Percentiles rank a stretch among this genome's conserved stretches.
phyloP scores from a whole-genome alignment of 495 filamentous ascomycete genomes.

The Tetracladium marchalianum region DNA sequence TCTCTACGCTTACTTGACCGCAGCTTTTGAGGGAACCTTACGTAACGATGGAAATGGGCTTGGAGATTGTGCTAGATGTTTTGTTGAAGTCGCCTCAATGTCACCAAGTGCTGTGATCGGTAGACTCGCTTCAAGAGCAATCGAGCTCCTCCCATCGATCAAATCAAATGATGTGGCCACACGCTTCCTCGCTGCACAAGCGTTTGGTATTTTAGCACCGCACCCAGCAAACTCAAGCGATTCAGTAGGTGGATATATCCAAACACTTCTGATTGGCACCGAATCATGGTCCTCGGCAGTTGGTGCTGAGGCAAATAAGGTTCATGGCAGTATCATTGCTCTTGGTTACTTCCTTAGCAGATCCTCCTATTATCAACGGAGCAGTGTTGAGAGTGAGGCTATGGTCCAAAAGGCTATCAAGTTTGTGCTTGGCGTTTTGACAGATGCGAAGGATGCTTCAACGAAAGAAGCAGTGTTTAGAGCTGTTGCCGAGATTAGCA shows the following conservation, averaged over 20 bases:
- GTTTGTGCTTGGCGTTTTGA: slow-evolving; percentile 10
- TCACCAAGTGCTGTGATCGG: slow-evolving; percentile 42
- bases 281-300: slow-evolving; percentile 45
- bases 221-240: slow-evolving; percentile 36
- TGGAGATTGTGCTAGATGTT: slow-evolving; percentile 45
- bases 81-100: slow-evolving; percentile 60
- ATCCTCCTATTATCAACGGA: slow-evolving; percentile 33
- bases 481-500: slow-evolving; percentile 65
- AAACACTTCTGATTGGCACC: slow-evolving; percentile 29
- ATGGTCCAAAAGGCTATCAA: slow-evolving; percentile 6
- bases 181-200: slow-evolving; percentile 51
- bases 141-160: slow-evolving; percentile 45
- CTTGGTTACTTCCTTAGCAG: slow-evolving; percentile 43
- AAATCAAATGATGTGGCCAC: slow-evolving; percentile 58
- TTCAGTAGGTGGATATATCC: slow-evolving; percentile 24
- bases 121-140: slow-evolving; percentile 34
- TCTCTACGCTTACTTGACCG: slow-evolving; percentile 23
- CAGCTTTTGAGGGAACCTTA: slow-evolving; percentile 50
- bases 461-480: slow-evolving; percentile 43
- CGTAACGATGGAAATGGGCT: slow-evolving; percentile 34
- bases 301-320: slow-evolving; percentile 48
- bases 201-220: slow-evolving; percentile 70
- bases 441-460: slow-evolving; percentile 13
- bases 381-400: slow-evolving; percentile 2
- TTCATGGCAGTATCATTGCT: slow-evolving; percentile 41